Evolutionary conservation across 148 eudicot species (phyloP).

Genomic region (Fagopyrum tataricum): DNA sequence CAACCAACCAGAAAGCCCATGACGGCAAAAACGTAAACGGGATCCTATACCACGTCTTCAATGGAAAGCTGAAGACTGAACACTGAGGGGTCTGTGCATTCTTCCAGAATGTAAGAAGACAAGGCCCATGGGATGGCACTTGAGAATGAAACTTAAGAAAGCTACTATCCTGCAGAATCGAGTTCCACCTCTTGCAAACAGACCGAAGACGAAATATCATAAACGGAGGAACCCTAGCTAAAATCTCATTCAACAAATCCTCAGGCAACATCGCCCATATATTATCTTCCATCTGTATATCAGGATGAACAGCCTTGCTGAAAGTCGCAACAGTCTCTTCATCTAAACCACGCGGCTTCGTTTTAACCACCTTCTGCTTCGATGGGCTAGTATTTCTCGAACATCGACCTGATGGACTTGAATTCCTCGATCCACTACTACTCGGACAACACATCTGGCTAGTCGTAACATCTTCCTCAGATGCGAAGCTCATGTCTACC

Average conservation of each 20-base stretch:
- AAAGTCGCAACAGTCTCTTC: conserved; percentile 68
- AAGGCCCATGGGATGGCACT: conserved; percentile 95
- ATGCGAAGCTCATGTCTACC: conserved; percentile 19
- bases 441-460: conserved; percentile 38
- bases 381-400: conserved; percentile 88
- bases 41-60: conserved; percentile 88
- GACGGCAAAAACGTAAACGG: conserved; percentile 77
- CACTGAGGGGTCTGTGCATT: conserved; percentile 81
- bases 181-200: conserved; percentile 96
- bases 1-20: conserved; percentile 96
- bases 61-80: conserved; percentile 85
- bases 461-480: conserved; percentile 33
- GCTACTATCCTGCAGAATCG: conserved; percentile 69
- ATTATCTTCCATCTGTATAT: conserved; percentile 93
- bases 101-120: conserved; percentile 89
- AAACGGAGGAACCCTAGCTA: conserved; percentile 93
- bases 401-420: conserved; percentile 43
- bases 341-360: conserved; percentile 88
- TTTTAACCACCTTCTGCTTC: conserved; percentile 69
- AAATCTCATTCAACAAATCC: conserved; percentile 84
- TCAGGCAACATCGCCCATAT: conserved; percentile 98
- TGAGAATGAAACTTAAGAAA: conserved; percentile 92
- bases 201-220: conserved; percentile 87
- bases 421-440: conserved; percentile 53
- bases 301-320: conserved; percentile 46